phyloP scores from a whole-genome alignment of 2,329 filamentous ascomycete genomes.

The Cercospora sp. region DNA sequence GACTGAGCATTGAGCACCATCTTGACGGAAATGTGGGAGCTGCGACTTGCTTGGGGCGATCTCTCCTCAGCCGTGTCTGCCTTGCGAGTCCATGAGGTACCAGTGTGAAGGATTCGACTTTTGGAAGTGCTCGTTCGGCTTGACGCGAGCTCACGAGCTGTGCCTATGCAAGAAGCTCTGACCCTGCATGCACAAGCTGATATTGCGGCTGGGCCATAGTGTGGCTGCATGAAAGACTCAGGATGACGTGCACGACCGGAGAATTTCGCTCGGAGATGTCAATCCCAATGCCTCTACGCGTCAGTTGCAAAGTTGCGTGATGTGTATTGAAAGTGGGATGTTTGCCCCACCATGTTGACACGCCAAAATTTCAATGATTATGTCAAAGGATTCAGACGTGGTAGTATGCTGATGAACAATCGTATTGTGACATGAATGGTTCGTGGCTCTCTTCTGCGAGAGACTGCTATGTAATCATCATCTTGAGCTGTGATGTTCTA shows the following conservation, averaged over 20 bases:
- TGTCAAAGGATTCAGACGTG: background rate
- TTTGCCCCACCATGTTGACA: background rate
- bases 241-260: slow-evolving; percentile 12
- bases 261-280: slow-evolving; percentile 8
- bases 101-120: background rate
- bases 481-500: background rate
- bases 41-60: background rate
- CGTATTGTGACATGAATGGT: background rate
- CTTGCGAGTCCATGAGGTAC: background rate
- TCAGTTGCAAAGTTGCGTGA: background rate
- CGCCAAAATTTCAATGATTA: background rate
- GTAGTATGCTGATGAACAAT: background rate
- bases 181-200: slow-evolving; percentile 4
- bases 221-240: slow-evolving; percentile 10
- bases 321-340: background rate
- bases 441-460: slow-evolving; percentile 4
- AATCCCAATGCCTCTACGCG: background rate
- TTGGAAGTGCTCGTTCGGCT: background rate
- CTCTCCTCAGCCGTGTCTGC: background rate
- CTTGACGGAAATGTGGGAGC: background rate
- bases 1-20: slow-evolving; percentile 40
- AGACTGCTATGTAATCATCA: background rate
- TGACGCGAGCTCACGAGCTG: background rate
- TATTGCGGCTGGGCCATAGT: background rate
- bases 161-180: background rate